Base-by-base conservation (phyloP, 257 asterid species). In the Scutellaria barbata region DNA sequence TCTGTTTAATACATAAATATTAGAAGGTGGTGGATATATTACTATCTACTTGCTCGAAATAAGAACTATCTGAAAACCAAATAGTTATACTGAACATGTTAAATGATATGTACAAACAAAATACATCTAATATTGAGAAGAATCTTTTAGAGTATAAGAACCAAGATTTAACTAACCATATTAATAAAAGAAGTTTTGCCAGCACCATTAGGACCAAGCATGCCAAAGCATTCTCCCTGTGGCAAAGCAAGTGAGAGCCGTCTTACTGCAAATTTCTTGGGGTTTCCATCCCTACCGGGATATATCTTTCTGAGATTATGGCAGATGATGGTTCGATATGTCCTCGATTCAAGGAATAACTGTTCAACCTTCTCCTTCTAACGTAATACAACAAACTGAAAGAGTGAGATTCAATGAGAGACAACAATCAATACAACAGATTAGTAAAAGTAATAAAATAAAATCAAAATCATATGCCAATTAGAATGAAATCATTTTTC, bases 201-300 rank as follows among this genome's bases (percentile, higher is more conserved):
- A 6, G 99, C 99, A 80, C 99, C 99, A 69, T 89, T 94, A 48
- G 98, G 99, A 50, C 99, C 99, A 59, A 94, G 96, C 98, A 91
- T 91, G 69, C 98, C 99, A 74, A 94, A 94, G 82, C 99, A 94
- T 84, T 94, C 98, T 50, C 96, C 96, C 54, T 81, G 93, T 8
- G 96, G 91, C 81, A 94, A 81, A 79, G 98, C 96, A 75, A 94
- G 96, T 13, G 99, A 94, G 57, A 94, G 77, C 56, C 80, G 92
- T 81, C 96, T 84, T 60, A 94, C 99, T 10, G 99, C 99, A 68
- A n/a, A 77, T 77, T 94, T 94, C 79, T 85, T 90, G 0, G 96
- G 96, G 82, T 94, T 94, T 60, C 99, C 99, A 43, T 94, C 99
- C 80, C 80, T 86, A 56, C 96, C 95, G 5, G 95, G 96, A 74